Conservation (phyloP, 306 rosid species). For the Cicer bijugum region DNA sequence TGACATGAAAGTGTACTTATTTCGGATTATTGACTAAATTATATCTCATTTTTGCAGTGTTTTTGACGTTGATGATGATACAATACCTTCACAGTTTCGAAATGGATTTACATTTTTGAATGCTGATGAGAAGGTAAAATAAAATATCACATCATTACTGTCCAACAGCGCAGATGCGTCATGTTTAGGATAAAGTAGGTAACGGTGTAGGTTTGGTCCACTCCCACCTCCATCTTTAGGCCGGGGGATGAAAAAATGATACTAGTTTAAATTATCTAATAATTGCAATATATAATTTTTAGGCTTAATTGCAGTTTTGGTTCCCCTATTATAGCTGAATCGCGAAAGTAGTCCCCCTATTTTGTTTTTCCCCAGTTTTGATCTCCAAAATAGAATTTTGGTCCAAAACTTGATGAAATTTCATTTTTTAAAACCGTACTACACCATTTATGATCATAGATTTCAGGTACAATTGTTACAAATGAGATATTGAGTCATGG, state of each 20-base stretch:
- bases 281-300: neutral
- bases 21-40: conserved; percentile 27
- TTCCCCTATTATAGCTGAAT: too few relatives aligned
- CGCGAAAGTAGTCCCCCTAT: too few relatives aligned
- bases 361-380: too few relatives aligned
- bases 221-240: neutral
- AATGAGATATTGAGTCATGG: too few relatives aligned
- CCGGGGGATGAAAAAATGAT: neutral
- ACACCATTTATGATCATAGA: too few relatives aligned
- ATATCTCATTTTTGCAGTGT: conserved; percentile 61
- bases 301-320: too few relatives aligned
- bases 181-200: conserved; percentile 1
- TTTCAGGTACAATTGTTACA: too few relatives aligned
- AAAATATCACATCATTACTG: conserved; percentile 14
- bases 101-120: conserved; percentile 83
- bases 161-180: conserved; percentile 17
- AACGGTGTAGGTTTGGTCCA: neutral
- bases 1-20: conserved; percentile 23
- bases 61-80: conserved; percentile 84
- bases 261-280: neutral
- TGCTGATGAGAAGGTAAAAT: conserved; percentile 80
- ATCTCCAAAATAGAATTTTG: too few relatives aligned
- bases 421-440: too few relatives aligned
- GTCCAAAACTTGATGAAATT: too few relatives aligned
- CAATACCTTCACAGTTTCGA: conserved; percentile 69